Evolutionary conservation across 768 basidiomycete species (phyloP), one percentile per base, ranked within the genome.

Genomic region (Lactarius akahatsu): DNA sequence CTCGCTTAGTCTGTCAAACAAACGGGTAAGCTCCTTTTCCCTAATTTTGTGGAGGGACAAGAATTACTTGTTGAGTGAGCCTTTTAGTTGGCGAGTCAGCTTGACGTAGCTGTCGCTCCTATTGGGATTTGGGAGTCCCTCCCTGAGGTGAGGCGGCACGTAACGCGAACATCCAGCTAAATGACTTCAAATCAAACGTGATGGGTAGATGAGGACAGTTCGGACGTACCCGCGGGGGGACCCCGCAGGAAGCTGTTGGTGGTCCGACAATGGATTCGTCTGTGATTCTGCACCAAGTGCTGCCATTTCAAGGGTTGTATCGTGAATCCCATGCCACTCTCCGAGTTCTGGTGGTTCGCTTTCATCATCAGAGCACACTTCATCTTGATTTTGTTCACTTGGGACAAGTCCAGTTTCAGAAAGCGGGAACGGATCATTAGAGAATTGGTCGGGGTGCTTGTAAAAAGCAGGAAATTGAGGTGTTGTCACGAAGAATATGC

Each of bases 81-180:
- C 96, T 77, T 97, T 95, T 34, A 93, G 76, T 71, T 90, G 91
- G 57, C 88, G 82, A 3, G 80, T 84, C 41, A 97, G 80, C 75
- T 90, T 91, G 15, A 80, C 68, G 58, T 76, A 72, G 34, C 77
- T 80, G 66, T 82, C 80, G 2, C 77, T 73, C 52, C 67, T 72
- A 30, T 78, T 72, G 18, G 76, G 76, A 45, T 80, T 80, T 2
- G 81, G 78, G n/a, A 74, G 71, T 23, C 75, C 67, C 47, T 82
- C 81, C 38, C 92, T 84, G 2, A 94, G 77, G 71, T 91, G 87
- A 1, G 95, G 94, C 0, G 94, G 94, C n/a, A 95, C 76, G 73
- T 96, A 97, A 30, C 82, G 81, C 6, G 79, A 73, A 28, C 75
- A 83, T 81, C 55, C 55, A 23, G 16, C 56, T 62, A 26, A 40